Evolutionary conservation across 2,329 filamentous ascomycete species (phyloP).

Genomic region (Emergomyces africanus): DNA sequence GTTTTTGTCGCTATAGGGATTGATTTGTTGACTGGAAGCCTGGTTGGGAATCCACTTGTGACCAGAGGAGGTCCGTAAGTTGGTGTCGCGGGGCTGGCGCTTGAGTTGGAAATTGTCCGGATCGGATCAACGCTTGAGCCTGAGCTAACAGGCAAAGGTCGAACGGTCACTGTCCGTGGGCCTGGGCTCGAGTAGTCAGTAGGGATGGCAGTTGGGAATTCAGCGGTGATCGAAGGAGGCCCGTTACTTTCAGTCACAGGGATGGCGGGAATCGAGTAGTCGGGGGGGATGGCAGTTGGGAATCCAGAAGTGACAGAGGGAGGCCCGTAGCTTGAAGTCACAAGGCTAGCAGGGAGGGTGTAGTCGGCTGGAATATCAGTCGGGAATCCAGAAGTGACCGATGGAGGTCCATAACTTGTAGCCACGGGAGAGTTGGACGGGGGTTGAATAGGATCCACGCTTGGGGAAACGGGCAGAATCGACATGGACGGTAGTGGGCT

Average conservation of each 20-base stretch:
- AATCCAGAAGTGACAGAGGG: not conserved
- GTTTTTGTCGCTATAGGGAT: slow-evolving; percentile 9
- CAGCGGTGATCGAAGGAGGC: not conserved
- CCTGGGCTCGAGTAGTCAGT: not conserved
- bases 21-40: not conserved
- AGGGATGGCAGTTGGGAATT: not conserved
- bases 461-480: not conserved
- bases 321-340: not conserved
- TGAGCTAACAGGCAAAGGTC: not conserved
- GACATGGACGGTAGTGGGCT: not conserved
- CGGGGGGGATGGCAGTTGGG: not conserved
- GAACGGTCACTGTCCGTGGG: not conserved
- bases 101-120: not conserved
- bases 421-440: not conserved
- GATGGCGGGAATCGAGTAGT: not conserved
- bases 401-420: not conserved
- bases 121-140: not conserved
- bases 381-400: not conserved
- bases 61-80: not conserved
- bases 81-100: not conserved
- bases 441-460: not conserved
- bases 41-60: not conserved
- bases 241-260: not conserved
- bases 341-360: not conserved
- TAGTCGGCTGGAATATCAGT: not conserved